Conservation (phyloP, 192 early-diverging fungal genomes). For the Backusella liffmaniae region DNA sequence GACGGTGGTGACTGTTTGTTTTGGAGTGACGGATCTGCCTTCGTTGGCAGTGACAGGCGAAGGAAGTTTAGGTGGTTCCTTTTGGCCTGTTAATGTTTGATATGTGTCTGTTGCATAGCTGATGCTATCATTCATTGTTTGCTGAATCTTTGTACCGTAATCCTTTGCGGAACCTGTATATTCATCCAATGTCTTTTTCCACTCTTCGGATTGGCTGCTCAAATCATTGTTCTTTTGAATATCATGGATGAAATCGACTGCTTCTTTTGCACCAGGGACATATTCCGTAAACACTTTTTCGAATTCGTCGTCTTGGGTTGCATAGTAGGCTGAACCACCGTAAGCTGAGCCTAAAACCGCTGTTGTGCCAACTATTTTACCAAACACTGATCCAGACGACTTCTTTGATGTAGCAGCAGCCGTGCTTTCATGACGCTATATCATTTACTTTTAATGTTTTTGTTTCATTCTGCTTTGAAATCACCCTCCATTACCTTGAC, state of each 20-base stretch:
- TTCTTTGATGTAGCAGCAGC: background rate
- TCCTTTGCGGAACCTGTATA: conserved; percentile 17
- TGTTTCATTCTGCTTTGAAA: background rate
- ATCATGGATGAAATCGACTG: conserved; percentile 48
- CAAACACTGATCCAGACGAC: background rate
- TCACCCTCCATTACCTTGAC: background rate
- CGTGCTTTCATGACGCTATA: conserved; percentile 26
- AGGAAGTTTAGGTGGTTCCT: background rate
- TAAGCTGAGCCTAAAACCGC: background rate
- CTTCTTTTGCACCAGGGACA: conserved; percentile 53
- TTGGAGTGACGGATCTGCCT: background rate
- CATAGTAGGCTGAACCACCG: conserved; percentile 45
- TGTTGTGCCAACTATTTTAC: background rate
- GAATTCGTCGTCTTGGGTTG: conserved; percentile 49
- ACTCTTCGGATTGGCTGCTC: conserved; percentile 25
- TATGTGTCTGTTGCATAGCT: conserved; percentile 26
- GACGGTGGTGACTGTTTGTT: background rate
- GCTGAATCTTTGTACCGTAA: conserved; percentile 21
- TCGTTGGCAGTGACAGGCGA: background rate
- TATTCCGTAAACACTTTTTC: conserved; percentile 53
- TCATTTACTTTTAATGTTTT: background rate
- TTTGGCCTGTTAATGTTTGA: conserved; percentile 25
- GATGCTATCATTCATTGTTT: conserved; percentile 22
- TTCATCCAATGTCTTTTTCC: conserved; percentile 15
- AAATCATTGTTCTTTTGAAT: conserved; percentile 47